Evolutionary conservation across 768 basidiomycete genomes (phyloP).

Genomic region (Tricholoma sp.): DNA sequence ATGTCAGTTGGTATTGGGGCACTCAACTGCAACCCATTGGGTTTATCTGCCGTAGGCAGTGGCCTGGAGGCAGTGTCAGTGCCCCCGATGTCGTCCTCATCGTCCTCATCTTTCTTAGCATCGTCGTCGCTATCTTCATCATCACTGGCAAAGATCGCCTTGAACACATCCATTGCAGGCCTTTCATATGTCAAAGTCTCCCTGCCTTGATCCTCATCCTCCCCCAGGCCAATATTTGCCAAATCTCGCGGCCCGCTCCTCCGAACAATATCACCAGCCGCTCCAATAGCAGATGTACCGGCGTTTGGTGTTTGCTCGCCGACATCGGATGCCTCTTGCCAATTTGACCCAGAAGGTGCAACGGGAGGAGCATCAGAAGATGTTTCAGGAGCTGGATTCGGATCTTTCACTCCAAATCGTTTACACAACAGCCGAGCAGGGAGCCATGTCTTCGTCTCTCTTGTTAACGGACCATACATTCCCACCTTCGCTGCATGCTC

Average conservation of each 20-base stretch:
- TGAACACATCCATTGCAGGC: slow-evolving; percentile 91
- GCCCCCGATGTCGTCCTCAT: slow-evolving; percentile 12
- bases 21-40: background rate
- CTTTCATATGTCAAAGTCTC: slow-evolving; percentile 87
- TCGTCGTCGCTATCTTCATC: slow-evolving; percentile 85
- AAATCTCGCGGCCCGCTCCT: slow-evolving; percentile 48
- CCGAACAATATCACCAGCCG: slow-evolving; percentile 9
- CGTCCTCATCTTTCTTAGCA: slow-evolving; percentile 24
- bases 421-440: slow-evolving; percentile 88
- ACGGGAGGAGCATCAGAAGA: slow-evolving; percentile 24
- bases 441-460: slow-evolving; percentile 70
- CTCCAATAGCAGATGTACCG: slow-evolving; percentile 10
- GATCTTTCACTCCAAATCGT: slow-evolving; percentile 89
- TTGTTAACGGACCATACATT: slow-evolving; percentile 87
- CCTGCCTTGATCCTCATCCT: slow-evolving; percentile 84
- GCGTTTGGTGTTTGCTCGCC: background rate
- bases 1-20: slow-evolving; percentile 1
- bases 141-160: slow-evolving; percentile 95
- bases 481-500: slow-evolving; percentile 78
- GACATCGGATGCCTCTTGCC: slow-evolving; percentile 6
- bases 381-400: slow-evolving; percentile 53
- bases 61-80: background rate
- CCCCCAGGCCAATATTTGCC: slow-evolving; percentile 83
- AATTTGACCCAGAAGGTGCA: slow-evolving; percentile 15
- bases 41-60: background rate